These are phyloP conservation scores for Hypomontagnella submonticulosa DNA, from an alignment of 495 filamentous ascomycete species.

Conservation along the genomic window DNA sequence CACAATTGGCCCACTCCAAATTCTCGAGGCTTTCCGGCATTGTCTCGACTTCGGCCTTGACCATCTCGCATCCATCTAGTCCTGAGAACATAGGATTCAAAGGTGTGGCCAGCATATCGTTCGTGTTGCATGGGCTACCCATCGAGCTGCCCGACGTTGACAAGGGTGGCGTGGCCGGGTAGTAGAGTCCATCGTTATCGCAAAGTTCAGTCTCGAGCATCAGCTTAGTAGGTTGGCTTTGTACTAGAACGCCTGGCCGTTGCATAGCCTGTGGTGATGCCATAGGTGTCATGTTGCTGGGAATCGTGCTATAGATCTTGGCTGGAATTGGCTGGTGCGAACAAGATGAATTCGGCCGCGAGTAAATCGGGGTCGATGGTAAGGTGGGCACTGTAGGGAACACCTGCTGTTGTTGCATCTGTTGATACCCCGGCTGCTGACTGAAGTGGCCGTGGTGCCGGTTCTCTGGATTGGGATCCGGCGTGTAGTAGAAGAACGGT, in stretches of 20 bases:
- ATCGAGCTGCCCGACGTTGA: conserved; percentile 85
- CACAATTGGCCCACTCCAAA: conserved; percentile 78
- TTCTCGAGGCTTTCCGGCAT: conserved; percentile 79
- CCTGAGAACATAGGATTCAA: conserved; percentile 81
- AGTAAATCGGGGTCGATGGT: conserved; percentile 77
- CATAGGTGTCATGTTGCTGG: conserved; percentile 76
- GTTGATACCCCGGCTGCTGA: conserved; percentile 71
- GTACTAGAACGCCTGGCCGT: conserved; percentile 77
- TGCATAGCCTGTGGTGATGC: conserved; percentile 82
- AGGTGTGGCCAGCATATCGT: conserved; percentile 82
- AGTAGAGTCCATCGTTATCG: conserved; percentile 74
- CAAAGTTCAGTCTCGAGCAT: conserved; percentile 83
- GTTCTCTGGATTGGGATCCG: conserved; percentile 77
- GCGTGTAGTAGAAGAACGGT: conserved; percentile 92
- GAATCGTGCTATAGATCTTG: conserved; percentile 65
- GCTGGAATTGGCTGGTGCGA: conserved; percentile 70
- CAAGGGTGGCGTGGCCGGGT: conserved; percentile 88
- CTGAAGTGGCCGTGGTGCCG: conserved; percentile 86
- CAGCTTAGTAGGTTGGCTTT: conserved; percentile 75
- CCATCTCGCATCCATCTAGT: conserved; percentile 75
- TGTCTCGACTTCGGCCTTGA: conserved; percentile 83
- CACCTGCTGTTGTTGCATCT: conserved; percentile 59
- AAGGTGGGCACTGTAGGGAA: conserved; percentile 65
- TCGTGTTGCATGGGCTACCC: conserved; percentile 82
- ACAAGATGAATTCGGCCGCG: conserved; percentile 72